These are phyloP conservation scores for Lactarius vividus DNA, from an alignment of 768 basidiomycete genomes.

Conservation along the genomic window DNA sequence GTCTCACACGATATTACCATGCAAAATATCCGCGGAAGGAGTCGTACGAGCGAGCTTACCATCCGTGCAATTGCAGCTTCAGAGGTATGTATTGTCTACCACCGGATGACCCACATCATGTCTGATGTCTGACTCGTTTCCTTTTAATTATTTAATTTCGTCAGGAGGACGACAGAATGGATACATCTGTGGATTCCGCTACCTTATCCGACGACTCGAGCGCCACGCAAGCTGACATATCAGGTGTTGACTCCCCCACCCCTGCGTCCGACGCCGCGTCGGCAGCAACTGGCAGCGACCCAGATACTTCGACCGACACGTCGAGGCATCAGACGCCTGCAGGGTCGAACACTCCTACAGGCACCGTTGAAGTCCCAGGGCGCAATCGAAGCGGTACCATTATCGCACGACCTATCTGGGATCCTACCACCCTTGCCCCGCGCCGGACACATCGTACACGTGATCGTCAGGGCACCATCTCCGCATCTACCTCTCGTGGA, in stretches of 20 bases:
- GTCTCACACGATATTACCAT: conserved; percentile 14
- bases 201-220: conserved; percentile 23
- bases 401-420: conserved; percentile 64
- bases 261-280: conserved; percentile 27
- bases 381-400: conserved; percentile 76
- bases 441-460: conserved; percentile 35
- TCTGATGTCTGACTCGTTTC: conserved; percentile 11
- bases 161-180: conserved; percentile 32
- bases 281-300: conserved; percentile 46
- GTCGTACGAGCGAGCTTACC: conserved; percentile 15
- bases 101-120: not conserved
- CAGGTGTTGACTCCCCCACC: conserved; percentile 21
- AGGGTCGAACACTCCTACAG: conserved; percentile 57
- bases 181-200: conserved; percentile 24
- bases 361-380: conserved; percentile 54
- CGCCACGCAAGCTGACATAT: conserved; percentile 24
- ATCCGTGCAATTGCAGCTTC: conserved; percentile 5
- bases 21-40: conserved; percentile 23
- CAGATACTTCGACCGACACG: conserved; percentile 60
- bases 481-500: conserved; percentile 33
- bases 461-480: conserved; percentile 27
- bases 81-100: conserved; percentile 18
- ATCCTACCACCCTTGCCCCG: conserved; percentile 34
- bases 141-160: not conserved
- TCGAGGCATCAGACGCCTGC: conserved; percentile 59